These are phyloP conservation scores for Aegilops tauschii DNA, from an alignment of 176 grass and related monocot species.

Conservation along the genomic window DNA sequence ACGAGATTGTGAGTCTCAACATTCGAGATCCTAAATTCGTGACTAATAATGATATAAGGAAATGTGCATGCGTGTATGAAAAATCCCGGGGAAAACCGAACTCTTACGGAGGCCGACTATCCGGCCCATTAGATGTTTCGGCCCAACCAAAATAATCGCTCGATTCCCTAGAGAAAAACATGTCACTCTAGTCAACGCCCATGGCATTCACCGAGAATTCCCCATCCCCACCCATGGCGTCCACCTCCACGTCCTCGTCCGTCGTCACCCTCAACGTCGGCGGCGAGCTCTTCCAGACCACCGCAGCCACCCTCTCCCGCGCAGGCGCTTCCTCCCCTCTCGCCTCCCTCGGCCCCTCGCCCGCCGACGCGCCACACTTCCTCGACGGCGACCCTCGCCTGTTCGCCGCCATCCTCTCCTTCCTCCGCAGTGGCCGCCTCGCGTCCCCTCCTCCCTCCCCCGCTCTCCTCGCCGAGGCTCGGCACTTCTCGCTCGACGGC, in stretches of 20 bases:
- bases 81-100: too few relatives aligned
- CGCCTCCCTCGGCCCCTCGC: constrained; percentile 32
- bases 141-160: too few relatives aligned
- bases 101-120: too few relatives aligned
- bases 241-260: constrained; percentile 17
- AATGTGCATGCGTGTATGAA: too few relatives aligned
- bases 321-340: constrained; percentile 60
- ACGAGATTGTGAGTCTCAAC: too few relatives aligned
- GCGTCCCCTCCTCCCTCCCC: constrained; percentile 4
- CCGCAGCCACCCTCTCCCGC: constrained; percentile 57
- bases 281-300: constrained; percentile 81
- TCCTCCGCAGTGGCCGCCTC: constrained; percentile 64
- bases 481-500: background rate
- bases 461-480: constrained; percentile 59
- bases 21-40: too few relatives aligned
- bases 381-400: constrained; percentile 69
- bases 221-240: constrained; percentile 27
- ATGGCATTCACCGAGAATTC: background rate
- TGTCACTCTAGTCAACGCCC: background rate
- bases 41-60: too few relatives aligned
- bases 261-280: constrained; percentile 77
- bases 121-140: too few relatives aligned
- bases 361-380: constrained; percentile 45
- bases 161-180: background rate
- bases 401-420: constrained; percentile 31